Percentiles rank a stretch among this genome's conserved stretches.
phyloP scores from a whole-genome alignment of 2,329 filamentous ascomycete species.

The Fusarium graminum region DNA sequence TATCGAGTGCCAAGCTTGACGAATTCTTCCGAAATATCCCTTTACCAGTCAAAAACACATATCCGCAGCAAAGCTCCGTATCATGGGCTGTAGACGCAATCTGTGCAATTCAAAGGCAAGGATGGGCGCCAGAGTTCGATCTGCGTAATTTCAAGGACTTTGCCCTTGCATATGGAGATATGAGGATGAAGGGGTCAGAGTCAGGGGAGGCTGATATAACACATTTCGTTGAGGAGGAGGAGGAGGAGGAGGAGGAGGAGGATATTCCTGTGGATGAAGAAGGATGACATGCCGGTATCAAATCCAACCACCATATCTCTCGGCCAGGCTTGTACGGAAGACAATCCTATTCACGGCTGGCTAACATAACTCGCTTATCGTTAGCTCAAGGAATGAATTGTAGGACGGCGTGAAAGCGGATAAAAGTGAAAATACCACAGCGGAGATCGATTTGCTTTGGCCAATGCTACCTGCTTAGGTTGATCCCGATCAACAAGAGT shows the following conservation, averaged over 20 bases:
- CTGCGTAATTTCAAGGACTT: constrained; percentile 47
- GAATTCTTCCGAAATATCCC: constrained; percentile 44
- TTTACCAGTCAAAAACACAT: constrained; percentile 50
- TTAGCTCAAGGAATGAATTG: too few species aligned
- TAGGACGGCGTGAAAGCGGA: too few species aligned
- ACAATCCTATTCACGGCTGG: background rate
- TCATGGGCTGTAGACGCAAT: constrained; percentile 51
- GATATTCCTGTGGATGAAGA: background rate
- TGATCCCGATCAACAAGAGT: too few species aligned
- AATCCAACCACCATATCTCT: background rate
- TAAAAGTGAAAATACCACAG: too few species aligned
- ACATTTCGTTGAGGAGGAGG: background rate
- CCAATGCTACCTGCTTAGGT: too few species aligned
- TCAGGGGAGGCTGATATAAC: constrained; percentile 35
- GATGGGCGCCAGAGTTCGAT: constrained; percentile 47
- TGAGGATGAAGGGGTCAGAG: constrained; percentile 39
- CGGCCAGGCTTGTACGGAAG: background rate
- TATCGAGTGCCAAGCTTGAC: constrained; percentile 39
- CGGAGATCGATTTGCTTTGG: too few species aligned
- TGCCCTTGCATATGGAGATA: constrained; percentile 50
- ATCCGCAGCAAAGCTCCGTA: constrained; percentile 55
- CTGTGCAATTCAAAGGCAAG: constrained; percentile 42
- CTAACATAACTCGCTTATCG: too few species aligned
- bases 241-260: background rate
- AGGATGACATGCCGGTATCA: background rate